These are phyloP conservation scores for Oropetium thomaeum DNA, from an alignment of 176 grass and related monocot genomes.

Conservation along the genomic window DNA sequence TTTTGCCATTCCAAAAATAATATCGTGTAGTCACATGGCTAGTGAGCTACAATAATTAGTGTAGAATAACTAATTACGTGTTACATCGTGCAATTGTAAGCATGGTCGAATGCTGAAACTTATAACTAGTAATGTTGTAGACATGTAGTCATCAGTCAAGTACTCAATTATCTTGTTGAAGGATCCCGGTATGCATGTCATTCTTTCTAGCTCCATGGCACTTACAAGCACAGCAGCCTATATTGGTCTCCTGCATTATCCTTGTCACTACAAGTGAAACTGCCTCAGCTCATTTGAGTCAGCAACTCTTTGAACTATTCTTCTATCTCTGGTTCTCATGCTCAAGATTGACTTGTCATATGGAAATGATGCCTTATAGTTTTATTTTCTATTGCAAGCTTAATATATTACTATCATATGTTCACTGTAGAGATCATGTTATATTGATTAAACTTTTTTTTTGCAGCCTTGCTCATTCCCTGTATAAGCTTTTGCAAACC, in stretches of 20 bases:
- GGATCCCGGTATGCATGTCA: too few species aligned
- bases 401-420: background rate
- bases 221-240: background rate
- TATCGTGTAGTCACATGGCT: background rate
- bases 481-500: too few species aligned
- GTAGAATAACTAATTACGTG: background rate
- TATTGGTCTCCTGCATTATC: background rate
- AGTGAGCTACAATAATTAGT: too few species aligned
- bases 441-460: background rate
- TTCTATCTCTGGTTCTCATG: background rate
- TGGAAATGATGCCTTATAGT: background rate
- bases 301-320: background rate
- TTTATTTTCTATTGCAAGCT: background rate
- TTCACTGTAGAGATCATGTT: background rate
- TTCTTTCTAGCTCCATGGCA: background rate
- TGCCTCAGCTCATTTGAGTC: background rate
- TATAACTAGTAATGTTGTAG: background rate
- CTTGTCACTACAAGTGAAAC: background rate
- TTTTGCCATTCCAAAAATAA: background rate
- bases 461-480: background rate
- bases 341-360: background rate
- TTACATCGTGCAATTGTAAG: constrained; percentile 10
- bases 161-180: too few species aligned
- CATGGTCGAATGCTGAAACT: background rate
- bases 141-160: background rate